Conservation (phyloP, 345 rosid species). For the Arabidopsis arenosa region DNA sequence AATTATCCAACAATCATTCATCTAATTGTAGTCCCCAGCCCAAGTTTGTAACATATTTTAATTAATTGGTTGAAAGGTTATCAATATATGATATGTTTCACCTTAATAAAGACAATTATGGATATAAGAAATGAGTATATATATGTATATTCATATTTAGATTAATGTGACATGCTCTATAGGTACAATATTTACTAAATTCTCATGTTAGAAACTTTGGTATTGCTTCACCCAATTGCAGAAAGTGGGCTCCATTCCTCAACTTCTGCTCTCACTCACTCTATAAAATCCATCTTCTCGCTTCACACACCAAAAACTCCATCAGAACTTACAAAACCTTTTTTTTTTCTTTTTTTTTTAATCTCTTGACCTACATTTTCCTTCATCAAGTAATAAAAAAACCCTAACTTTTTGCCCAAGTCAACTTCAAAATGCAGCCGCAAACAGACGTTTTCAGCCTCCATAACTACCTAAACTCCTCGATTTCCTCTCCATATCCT, state of each 20-base stretch:
- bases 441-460: slow-evolving; percentile 53
- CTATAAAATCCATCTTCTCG: slow-evolving; percentile 36
- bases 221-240: slow-evolving; percentile 40
- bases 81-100: slow-evolving; percentile 7
- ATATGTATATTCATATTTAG: neutral
- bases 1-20: neutral
- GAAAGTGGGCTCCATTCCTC: slow-evolving; percentile 32
- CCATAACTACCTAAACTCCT: slow-evolving; percentile 43
- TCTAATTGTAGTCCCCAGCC: neutral
- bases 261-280: slow-evolving; percentile 4
- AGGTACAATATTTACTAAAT: slow-evolving; percentile 24
- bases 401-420: slow-evolving; percentile 31
- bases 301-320: slow-evolving; percentile 36
- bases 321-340: neutral
- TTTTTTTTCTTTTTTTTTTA: neutral
- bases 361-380: slow-evolving; percentile 22
- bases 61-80: slow-evolving; percentile 2
- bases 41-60: slow-evolving; percentile 4
- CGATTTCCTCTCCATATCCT: slow-evolving; percentile 50
- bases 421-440: slow-evolving; percentile 40
- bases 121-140: slow-evolving; percentile 20
- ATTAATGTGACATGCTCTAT: slow-evolving; percentile 28
- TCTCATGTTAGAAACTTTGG: slow-evolving; percentile 21
- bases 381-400: neutral
- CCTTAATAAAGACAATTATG: slow-evolving; percentile 27